phyloP scores from a whole-genome alignment of 139 green algal genomes.

The Mesotaenium endlicherianum region DNA sequence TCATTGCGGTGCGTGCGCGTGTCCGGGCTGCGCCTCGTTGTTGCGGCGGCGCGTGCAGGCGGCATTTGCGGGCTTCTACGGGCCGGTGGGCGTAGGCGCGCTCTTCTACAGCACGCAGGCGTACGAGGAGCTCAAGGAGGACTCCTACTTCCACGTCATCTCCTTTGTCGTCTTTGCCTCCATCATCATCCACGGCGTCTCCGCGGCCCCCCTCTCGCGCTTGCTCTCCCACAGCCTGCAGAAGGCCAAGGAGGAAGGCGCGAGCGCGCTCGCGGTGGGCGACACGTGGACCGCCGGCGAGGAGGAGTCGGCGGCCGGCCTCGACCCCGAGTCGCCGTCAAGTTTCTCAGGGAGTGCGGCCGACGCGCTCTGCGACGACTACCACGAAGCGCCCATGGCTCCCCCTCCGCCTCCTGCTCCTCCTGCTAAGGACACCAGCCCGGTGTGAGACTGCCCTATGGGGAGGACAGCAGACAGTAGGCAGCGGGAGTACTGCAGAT shows the following conservation, averaged over 20 bases:
- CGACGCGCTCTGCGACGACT: no score
- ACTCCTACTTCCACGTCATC: conserved; percentile 15
- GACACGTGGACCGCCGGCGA: not conserved
- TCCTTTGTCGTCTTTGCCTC: conserved; percentile 35
- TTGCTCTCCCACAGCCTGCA: conserved; percentile 5
- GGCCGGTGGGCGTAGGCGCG: conserved; percentile 31
- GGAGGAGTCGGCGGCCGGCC: not conserved
- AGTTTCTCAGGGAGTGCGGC: no score
- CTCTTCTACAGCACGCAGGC: conserved; percentile 21
- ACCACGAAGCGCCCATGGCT: no score
- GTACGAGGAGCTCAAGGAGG: conserved; percentile 23
- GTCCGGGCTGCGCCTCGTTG: no score
- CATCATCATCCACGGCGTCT: conserved; percentile 25
- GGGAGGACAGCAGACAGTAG: no score
- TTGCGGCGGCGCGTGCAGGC: no score
- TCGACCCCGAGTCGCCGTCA: no score
- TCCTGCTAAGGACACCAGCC: no score
- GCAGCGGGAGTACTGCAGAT: no score
- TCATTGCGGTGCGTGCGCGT: no score
- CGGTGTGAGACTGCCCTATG: no score
- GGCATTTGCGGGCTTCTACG: conserved; percentile 31
- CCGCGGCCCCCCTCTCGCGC: conserved; percentile 4
- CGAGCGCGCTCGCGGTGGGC: not conserved
- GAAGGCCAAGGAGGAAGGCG: not conserved
- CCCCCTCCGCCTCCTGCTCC: no score